Evolutionary conservation across 441 rosid genomes (phyloP).

Genomic region (Gossypium davidsonii): DNA sequence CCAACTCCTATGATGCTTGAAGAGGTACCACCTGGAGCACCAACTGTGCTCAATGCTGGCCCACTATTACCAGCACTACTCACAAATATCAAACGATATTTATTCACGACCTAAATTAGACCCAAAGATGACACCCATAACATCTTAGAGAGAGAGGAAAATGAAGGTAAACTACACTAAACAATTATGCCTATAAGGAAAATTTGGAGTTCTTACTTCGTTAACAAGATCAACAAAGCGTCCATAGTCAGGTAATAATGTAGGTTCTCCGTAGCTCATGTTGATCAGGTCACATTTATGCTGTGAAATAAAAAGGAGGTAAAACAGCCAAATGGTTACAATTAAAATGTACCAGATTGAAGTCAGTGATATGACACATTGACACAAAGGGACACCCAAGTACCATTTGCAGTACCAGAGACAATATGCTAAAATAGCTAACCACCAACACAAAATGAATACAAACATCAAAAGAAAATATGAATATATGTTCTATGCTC

Average conservation of each 20-base stretch:
- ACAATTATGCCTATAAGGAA: slow-evolving; percentile 12
- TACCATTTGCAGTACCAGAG: neutral
- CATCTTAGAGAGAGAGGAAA: slow-evolving; percentile 13
- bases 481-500: neutral
- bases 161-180: slow-evolving; percentile 4
- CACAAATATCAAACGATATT: slow-evolving; percentile 78
- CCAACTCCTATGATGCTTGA: slow-evolving; percentile 96
- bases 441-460: neutral
- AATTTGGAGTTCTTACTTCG: slow-evolving; percentile 52
- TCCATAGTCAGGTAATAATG: slow-evolving; percentile 89
- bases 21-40: slow-evolving; percentile 98
- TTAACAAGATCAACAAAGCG: slow-evolving; percentile 93
- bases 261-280: slow-evolving; percentile 93
- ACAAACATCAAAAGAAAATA: slow-evolving; percentile 8
- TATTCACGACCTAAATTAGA: slow-evolving; percentile 70
- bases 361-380: neutral
- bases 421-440: slow-evolving; percentile 1
- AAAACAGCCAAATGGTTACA: neutral
- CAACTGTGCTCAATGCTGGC: slow-evolving; percentile 93
- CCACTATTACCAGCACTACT: slow-evolving; percentile 99
- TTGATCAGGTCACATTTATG: slow-evolving; percentile 97
- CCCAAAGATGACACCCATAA: slow-evolving; percentile 8
- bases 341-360: slow-evolving; percentile 15
- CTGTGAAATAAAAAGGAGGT: slow-evolving; percentile 36
- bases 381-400: neutral